phyloP scores from a whole-genome alignment of 768 basidiomycete genomes.

The Tephrocybe rancida region DNA sequence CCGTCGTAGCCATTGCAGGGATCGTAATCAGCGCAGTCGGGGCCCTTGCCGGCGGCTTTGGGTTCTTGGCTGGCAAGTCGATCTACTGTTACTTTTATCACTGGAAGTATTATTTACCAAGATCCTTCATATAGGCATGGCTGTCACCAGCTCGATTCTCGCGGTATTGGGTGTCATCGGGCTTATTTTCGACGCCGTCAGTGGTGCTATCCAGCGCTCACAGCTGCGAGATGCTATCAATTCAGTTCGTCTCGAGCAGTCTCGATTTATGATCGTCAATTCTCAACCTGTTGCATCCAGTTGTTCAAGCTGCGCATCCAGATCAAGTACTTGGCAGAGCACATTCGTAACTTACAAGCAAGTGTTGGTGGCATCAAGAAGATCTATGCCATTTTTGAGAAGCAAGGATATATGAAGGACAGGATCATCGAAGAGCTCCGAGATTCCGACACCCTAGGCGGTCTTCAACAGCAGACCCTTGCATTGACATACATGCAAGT shows the following conservation, averaged over 20 bases:
- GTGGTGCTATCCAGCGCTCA: constrained; percentile 13
- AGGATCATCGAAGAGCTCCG: constrained; percentile 12
- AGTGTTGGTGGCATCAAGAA: constrained; percentile 12
- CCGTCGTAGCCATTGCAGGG: constrained; percentile 13
- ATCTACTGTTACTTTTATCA: no score
- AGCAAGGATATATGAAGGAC: constrained; percentile 12
- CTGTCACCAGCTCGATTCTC: constrained; percentile 13
- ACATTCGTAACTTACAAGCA: constrained; percentile 4
- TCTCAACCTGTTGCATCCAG: neutral
- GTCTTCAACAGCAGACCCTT: neutral
- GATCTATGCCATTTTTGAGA: constrained; percentile 17
- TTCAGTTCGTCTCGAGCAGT: neutral
- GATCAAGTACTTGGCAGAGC: constrained; percentile 8
- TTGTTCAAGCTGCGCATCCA: constrained; percentile 16
- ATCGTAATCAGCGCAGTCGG: constrained; percentile 13
- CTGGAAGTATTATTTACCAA: neutral
- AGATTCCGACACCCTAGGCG: neutral
- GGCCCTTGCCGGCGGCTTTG: constrained; percentile 16
- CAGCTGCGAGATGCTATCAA: constrained; percentile 15
- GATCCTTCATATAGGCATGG: constrained; percentile 7
- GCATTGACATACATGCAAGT: neutral
- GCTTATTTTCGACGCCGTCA: constrained; percentile 11
- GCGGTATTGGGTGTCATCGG: constrained; percentile 9
- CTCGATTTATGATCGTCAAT: neutral
- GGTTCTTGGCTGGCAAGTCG: constrained; percentile 13